Percentiles rank a stretch among this genome's conserved stretches.
These are phyloP conservation scores for Citrus cavaleriei DNA, from an alignment of 345 rosid species.

Conservation along the genomic window DNA sequence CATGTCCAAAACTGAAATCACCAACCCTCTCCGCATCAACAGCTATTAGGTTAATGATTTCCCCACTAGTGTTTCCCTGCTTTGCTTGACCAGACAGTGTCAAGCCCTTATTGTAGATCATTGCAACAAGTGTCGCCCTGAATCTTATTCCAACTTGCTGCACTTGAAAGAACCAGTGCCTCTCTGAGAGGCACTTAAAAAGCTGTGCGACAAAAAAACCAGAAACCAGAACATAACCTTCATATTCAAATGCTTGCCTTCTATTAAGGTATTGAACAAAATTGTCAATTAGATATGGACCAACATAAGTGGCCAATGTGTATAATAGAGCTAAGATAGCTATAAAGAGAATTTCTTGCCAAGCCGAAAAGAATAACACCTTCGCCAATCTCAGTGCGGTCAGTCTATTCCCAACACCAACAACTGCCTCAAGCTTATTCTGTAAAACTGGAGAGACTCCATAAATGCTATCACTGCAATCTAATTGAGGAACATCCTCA, in stretches of 20 bases:
- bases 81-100: slow-evolving; percentile 51
- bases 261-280: slow-evolving; percentile 60
- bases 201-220: slow-evolving; percentile 55
- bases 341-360: slow-evolving; percentile 43
- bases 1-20: slow-evolving; percentile 51
- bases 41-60: slow-evolving; percentile 63
- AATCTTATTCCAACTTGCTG: slow-evolving; percentile 48
- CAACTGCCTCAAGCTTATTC: slow-evolving; percentile 40
- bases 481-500: slow-evolving; percentile 67
- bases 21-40: slow-evolving; percentile 64
- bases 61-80: slow-evolving; percentile 59
- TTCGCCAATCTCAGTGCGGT: slow-evolving; percentile 46
- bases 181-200: slow-evolving; percentile 48
- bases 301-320: slow-evolving; percentile 50
- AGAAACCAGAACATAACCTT: slow-evolving; percentile 51
- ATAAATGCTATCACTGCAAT: slow-evolving; percentile 38
- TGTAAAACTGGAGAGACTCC: slow-evolving; percentile 34
- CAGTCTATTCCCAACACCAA: slow-evolving; percentile 21
- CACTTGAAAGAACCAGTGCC: slow-evolving; percentile 56
- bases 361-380: slow-evolving; percentile 37
- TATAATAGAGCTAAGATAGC: slow-evolving; percentile 33
- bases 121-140: slow-evolving; percentile 42
- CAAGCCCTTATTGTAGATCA: slow-evolving; percentile 61
- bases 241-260: slow-evolving; percentile 32
- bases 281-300: slow-evolving; percentile 56